phyloP scores from a whole-genome alignment of 257 asterid genomes.

The Solanum chiquidenum region DNA sequence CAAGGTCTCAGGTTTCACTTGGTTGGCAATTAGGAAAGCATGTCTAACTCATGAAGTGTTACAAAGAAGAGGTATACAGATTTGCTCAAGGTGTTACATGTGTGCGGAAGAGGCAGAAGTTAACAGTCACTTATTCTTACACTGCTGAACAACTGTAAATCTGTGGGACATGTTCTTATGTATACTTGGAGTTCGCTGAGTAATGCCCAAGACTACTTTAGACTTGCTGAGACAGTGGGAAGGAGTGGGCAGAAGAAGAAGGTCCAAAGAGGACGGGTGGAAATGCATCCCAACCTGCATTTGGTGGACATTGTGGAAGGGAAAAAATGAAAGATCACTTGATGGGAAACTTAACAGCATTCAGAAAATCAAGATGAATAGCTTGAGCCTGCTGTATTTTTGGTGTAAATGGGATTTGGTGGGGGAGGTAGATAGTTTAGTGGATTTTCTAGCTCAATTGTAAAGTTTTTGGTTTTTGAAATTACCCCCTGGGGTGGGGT shows the following conservation, averaged over 20 bases:
- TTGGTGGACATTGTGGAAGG: background rate
- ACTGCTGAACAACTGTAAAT: background rate
- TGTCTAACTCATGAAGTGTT: background rate
- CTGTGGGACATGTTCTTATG: background rate
- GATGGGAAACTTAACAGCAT: background rate
- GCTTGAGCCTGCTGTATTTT: background rate
- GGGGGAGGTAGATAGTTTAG: background rate
- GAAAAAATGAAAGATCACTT: background rate
- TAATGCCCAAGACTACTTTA: background rate
- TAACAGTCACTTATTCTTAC: background rate
- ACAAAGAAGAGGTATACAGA: background rate
- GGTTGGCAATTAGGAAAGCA: background rate
- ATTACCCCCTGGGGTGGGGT: background rate
- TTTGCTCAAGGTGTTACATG: no score
- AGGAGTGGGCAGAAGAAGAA: background rate
- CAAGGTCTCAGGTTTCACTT: background rate
- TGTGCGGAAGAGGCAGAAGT: background rate
- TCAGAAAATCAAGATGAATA: background rate
- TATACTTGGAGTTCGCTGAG: background rate
- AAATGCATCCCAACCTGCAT: background rate
- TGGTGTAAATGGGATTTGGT: background rate
- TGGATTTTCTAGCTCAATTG: background rate
- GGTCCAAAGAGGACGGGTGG: background rate
- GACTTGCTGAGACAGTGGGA: background rate
- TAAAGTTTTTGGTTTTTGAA: background rate